Evolutionary conservation across 352 stramenopile genomes (phyloP).

Genomic region (Phytophthora podocarpi): DNA sequence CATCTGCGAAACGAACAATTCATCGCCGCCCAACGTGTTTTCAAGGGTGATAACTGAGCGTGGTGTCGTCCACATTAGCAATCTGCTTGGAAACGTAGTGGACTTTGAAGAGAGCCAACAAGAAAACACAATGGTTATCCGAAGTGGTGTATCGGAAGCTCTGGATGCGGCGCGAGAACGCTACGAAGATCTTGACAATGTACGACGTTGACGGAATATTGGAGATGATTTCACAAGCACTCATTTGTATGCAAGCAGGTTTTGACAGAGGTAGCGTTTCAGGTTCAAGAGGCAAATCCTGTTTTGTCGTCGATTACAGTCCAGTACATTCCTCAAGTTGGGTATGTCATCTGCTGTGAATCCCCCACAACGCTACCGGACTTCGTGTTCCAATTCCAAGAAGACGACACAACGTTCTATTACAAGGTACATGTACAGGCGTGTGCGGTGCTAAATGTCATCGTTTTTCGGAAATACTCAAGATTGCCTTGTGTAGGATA

Average conservation of each 20-base stretch:
- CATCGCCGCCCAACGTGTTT: constrained; percentile 41
- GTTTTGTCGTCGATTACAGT: constrained; percentile 77
- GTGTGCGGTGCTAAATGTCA: background rate
- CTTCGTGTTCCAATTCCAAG: constrained; percentile 90
- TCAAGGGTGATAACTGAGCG: constrained; percentile 39
- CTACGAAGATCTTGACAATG: constrained; percentile 88
- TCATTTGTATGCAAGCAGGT: constrained; percentile 46
- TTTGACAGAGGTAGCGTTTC: constrained; percentile 80
- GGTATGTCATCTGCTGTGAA: constrained; percentile 86
- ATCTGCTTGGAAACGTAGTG: constrained; percentile 84
- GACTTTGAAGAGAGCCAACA: constrained; percentile 81
- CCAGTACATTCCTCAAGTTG: constrained; percentile 88
- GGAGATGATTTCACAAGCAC: background rate
- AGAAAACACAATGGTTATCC: constrained; percentile 67
- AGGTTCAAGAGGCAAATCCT: constrained; percentile 79
- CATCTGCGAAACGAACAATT: constrained; percentile 17
- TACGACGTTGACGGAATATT: constrained; percentile 19
- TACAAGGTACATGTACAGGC: constrained; percentile 65
- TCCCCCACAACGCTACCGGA: constrained; percentile 65
- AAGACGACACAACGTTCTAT: constrained; percentile 86
- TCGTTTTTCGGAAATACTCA: background rate
- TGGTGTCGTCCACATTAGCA: constrained; percentile 62
- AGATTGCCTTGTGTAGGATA: constrained; percentile 45
- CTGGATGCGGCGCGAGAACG: constrained; percentile 69
- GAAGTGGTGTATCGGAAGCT: constrained; percentile 70